phyloP scores from a whole-genome alignment of 23 red algal species.

The Gracilariopsis chorda region DNA sequence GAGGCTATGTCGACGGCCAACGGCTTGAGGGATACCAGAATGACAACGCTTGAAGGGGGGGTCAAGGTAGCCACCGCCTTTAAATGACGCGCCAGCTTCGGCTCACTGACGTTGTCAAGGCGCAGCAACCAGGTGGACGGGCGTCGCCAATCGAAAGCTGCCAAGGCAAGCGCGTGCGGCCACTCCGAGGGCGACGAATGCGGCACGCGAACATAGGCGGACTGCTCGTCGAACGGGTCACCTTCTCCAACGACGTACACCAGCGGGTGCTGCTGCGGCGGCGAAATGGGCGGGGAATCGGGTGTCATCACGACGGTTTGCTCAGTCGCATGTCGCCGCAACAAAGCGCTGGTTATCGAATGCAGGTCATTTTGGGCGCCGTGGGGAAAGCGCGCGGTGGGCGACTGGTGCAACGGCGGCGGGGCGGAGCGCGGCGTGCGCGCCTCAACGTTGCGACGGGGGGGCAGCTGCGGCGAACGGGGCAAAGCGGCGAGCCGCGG shows the following conservation, averaged over 20 bases:
- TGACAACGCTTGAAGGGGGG: neutral
- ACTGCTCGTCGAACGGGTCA: neutral
- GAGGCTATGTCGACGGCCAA: neutral
- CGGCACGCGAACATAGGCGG: neutral
- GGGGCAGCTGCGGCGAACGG: too few relatives aligned
- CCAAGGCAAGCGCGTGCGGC: neutral
- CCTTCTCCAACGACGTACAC: too few relatives aligned
- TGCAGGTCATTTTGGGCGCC: too few relatives aligned
- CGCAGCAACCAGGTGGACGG: neutral
- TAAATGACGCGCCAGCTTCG: neutral
- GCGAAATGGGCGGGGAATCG: neutral
- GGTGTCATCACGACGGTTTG: neutral
- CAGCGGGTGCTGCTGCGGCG: neutral
- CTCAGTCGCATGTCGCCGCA: neutral
- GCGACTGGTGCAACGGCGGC: too few relatives aligned
- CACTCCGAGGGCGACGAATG: neutral
- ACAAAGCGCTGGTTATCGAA: too few relatives aligned
- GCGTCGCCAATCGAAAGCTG: neutral
- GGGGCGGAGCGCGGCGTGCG: too few relatives aligned
- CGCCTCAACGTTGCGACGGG: too few relatives aligned
- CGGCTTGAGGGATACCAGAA: neutral
- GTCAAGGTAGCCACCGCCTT: neutral
- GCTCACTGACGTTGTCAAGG: neutral
- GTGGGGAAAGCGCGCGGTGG: too few relatives aligned
- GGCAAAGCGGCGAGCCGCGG: too few relatives aligned